phyloP scores from a whole-genome alignment of 2,329 filamentous ascomycete species.

The Xylaria sp. region DNA sequence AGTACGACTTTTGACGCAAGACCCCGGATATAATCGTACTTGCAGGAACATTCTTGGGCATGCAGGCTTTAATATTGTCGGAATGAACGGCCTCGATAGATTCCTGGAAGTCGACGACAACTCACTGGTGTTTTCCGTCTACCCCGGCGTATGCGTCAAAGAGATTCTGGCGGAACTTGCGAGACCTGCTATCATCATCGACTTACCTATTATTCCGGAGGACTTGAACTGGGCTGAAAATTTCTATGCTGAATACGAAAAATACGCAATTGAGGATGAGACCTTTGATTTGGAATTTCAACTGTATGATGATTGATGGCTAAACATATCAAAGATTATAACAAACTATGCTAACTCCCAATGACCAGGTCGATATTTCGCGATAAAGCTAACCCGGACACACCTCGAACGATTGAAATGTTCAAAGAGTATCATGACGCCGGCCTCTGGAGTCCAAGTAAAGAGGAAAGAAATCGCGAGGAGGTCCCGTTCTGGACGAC shows the following conservation, averaged over 20 bases:
- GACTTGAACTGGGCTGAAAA: neutral
- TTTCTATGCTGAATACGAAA: too few relatives aligned
- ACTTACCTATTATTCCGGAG: neutral
- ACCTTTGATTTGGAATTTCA: too few relatives aligned
- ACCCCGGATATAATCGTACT: neutral
- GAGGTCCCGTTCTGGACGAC: neutral
- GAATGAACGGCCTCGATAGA: constrained; percentile 1
- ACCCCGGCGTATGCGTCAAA: neutral
- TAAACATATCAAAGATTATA: too few relatives aligned
- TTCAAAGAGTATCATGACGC: constrained; percentile 11
- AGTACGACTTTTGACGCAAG: constrained; percentile 16
- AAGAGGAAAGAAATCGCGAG: too few relatives aligned
- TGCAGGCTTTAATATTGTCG: constrained; percentile 13
- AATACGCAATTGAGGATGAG: too few relatives aligned
- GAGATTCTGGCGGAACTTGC: constrained; percentile 22
- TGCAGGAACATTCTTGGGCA: neutral
- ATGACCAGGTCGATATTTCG: too few relatives aligned
- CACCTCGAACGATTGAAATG: constrained; percentile 15
- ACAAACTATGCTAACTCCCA: too few relatives aligned
- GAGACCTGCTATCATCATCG: constrained; percentile 23
- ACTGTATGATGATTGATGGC: too few relatives aligned
- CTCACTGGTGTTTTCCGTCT: constrained; percentile 11
- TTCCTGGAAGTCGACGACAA: constrained; percentile 31
- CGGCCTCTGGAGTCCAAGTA: neutral
- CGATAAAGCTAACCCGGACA: constrained; percentile 4